These are phyloP conservation scores for Hyphopichia buzzinii DNA, from an alignment of 1,139 yeast genomes.

Conservation along the genomic window DNA sequence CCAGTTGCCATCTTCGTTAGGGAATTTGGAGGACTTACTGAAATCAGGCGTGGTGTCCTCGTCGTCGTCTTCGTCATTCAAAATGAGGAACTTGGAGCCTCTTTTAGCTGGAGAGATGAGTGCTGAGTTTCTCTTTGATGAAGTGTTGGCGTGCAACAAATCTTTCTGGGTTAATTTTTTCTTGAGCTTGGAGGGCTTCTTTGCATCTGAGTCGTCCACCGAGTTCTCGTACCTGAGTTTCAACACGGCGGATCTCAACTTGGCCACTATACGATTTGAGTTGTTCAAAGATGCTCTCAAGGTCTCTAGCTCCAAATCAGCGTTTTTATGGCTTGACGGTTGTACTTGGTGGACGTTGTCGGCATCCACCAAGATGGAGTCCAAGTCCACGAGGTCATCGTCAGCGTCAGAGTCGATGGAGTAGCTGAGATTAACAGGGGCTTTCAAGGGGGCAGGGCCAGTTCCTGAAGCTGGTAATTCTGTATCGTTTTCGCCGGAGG, in stretches of 20 bases:
- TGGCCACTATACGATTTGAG: slow-evolving; percentile 60
- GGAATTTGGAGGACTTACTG: slow-evolving; percentile 5
- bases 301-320: slow-evolving; percentile 65
- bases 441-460: slow-evolving; percentile 26
- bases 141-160: slow-evolving; percentile 5
- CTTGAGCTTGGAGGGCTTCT: slow-evolving; percentile 13
- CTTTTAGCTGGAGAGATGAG: slow-evolving; percentile 36
- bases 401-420: slow-evolving; percentile 17
- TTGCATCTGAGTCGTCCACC: slow-evolving; percentile 12
- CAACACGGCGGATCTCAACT: slow-evolving; percentile 49
- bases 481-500: slow-evolving; percentile 13
- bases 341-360: slow-evolving; percentile 24
- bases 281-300: slow-evolving; percentile 62
- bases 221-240: slow-evolving; percentile 31
- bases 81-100: slow-evolving; percentile 30
- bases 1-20: slow-evolving; percentile 35
- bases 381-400: slow-evolving; percentile 33
- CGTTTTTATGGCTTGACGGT: slow-evolving; percentile 43
- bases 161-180: slow-evolving; percentile 19
- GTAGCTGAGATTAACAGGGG: slow-evolving; percentile 24
- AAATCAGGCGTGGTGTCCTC: slow-evolving; percentile 2
- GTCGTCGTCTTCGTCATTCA: slow-evolving; percentile 22
- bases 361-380: slow-evolving; percentile 32
- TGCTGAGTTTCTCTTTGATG: slow-evolving; percentile 21
- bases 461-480: slow-evolving; percentile 19